These are phyloP conservation scores for Cryphonectria japonica DNA, from an alignment of 2,329 filamentous ascomycete species.

Conservation along the genomic window DNA sequence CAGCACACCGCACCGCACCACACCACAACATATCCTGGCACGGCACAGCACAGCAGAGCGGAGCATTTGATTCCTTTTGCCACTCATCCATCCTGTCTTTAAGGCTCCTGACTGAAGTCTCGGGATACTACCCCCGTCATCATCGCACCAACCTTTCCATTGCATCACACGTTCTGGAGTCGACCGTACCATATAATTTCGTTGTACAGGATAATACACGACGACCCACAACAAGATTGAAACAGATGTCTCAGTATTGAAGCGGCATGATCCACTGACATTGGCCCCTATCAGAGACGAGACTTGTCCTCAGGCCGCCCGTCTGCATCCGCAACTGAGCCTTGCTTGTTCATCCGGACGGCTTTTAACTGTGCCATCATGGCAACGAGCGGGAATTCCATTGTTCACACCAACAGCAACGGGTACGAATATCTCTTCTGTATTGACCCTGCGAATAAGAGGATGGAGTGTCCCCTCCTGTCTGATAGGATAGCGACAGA, in stretches of 20 bases:
- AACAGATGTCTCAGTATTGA: background rate
- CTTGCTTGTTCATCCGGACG: background rate
- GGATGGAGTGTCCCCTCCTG: no score
- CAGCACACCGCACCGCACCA: background rate
- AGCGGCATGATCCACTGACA: constrained; percentile 15
- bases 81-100: background rate
- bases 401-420: background rate
- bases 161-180: background rate
- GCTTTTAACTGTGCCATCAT: constrained; percentile 17
- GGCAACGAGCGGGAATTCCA: constrained; percentile 20
- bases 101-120: background rate
- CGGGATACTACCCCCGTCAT: background rate
- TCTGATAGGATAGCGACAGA: background rate
- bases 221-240: background rate
- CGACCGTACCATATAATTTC: background rate
- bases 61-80: background rate
- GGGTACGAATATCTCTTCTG: constrained; percentile 1
- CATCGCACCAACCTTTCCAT: background rate
- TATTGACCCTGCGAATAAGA: background rate
- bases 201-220: background rate
- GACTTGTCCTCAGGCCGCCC: background rate
- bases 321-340: background rate
- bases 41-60: background rate
- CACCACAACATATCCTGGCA: background rate
- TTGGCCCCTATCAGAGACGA: constrained; percentile 10